Percentiles rank a stretch among this genome's conserved stretches.
Evolutionary conservation across 441 rosid genomes (phyloP).

Genomic region (Viola pubescens): DNA sequence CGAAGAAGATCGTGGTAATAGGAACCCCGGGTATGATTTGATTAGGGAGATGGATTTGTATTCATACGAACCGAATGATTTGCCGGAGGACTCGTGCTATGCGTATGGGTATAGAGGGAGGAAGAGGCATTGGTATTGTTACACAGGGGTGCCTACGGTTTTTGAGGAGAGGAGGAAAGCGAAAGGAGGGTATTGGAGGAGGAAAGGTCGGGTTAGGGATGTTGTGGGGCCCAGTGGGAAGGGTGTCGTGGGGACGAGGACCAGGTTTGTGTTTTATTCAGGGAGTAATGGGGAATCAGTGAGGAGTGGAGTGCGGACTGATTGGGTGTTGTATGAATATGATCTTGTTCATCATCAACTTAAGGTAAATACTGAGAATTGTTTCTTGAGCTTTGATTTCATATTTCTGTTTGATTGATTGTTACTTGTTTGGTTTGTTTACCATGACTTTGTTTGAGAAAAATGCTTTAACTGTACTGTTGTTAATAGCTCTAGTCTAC

Average conservation of each 20-base stretch:
- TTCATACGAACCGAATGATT: conserved; percentile 30
- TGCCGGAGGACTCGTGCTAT: conserved; percentile 34
- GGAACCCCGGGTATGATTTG: conserved; percentile 24
- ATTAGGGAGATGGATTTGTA: conserved; percentile 35
- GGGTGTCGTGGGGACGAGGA: conserved; percentile 31
- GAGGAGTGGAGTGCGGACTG: conserved; percentile 27
- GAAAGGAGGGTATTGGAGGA: conserved; percentile 41
- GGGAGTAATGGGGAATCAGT: conserved; percentile 17
- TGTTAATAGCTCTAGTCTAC: too few relatives aligned
- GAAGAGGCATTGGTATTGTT: conserved; percentile 50
- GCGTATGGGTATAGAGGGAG: conserved; percentile 26
- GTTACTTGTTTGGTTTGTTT: too few relatives aligned
- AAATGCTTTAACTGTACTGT: not conserved
- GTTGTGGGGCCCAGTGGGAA: conserved; percentile 27
- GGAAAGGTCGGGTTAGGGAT: conserved; percentile 28
- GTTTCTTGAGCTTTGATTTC: not conserved
- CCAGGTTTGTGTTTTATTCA: conserved; percentile 33
- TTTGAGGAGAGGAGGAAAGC: conserved; percentile 18
- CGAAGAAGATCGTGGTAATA: not conserved
- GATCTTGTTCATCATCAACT: conserved; percentile 24
- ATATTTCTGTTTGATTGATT: not conserved
- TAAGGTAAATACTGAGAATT: conserved; percentile 27
- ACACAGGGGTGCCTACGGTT: conserved; percentile 16
- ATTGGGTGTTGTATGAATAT: conserved; percentile 48
- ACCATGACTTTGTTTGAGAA: not conserved